phyloP scores from a whole-genome alignment of 1,284 basidiomycete genomes.

The Peniophora sp. region DNA sequence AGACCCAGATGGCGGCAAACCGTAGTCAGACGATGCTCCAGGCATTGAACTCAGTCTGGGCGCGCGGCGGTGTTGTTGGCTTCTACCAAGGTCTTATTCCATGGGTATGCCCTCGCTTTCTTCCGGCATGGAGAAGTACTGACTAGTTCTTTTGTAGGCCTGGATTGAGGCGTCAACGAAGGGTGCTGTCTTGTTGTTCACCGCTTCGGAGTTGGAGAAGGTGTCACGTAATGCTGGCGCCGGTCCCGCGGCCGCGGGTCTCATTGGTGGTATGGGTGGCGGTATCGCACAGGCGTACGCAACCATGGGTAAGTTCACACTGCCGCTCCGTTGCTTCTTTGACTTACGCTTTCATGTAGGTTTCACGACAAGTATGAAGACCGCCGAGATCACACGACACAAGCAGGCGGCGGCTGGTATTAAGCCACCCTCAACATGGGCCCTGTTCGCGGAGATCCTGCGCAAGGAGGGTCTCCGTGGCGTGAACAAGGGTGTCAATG shows the following conservation, averaged over 20 bases:
- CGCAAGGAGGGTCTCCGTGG: constrained; percentile 88
- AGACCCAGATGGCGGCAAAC: constrained; percentile 98
- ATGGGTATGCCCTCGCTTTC: constrained; percentile 58
- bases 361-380: constrained; percentile 98
- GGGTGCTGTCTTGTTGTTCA: constrained; percentile 93
- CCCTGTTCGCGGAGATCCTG: constrained; percentile 93
- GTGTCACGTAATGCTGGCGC: constrained; percentile 59
- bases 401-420: constrained; percentile 89
- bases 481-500: constrained; percentile 99
- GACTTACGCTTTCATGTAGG: constrained; percentile 41
- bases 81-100: constrained; percentile 99
- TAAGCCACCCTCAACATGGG: constrained; percentile 91
- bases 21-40: constrained; percentile 85
- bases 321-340: neutral
- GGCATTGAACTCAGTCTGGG: constrained; percentile 84
- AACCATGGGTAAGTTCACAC: constrained; percentile 83
- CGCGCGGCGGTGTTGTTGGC: constrained; percentile 82
- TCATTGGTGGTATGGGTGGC: constrained; percentile 95
- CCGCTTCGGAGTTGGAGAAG: constrained; percentile 91
- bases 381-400: constrained; percentile 95
- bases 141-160: constrained; percentile 48
- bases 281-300: constrained; percentile 98
- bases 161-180: constrained; percentile 99
- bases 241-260: constrained; percentile 76
- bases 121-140: neutral